phyloP scores from a whole-genome alignment of 108 stramenopile genomes.

The Nitzschia palea region DNA sequence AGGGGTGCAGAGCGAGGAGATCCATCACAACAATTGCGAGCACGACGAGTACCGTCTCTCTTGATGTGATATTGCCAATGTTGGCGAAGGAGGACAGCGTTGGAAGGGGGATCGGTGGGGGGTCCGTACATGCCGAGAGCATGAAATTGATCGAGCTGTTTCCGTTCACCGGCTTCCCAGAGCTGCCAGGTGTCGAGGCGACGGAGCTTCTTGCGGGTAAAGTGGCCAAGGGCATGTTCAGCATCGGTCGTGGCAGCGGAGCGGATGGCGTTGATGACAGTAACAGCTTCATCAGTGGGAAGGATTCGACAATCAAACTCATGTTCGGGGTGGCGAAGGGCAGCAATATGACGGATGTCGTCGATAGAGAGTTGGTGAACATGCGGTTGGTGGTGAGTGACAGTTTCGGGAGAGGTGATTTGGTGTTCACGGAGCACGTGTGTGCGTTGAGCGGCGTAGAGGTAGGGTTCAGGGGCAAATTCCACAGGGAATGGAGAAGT shows the following conservation, averaged over 20 bases:
- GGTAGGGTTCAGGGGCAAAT: neutral
- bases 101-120: slow-evolving; percentile 9
- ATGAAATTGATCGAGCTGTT: neutral
- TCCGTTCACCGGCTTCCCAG: neutral
- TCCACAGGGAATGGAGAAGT: slow-evolving; percentile 2
- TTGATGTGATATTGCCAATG: slow-evolving; percentile 25
- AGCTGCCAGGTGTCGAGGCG: slow-evolving; percentile 17
- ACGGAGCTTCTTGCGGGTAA: slow-evolving; percentile 30
- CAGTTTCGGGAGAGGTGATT: neutral
- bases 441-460: neutral
- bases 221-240: slow-evolving; percentile 24
- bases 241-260: slow-evolving; percentile 18
- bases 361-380: neutral
- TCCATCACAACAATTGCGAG: slow-evolving; percentile 32
- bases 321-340: neutral
- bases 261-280: slow-evolving; percentile 1
- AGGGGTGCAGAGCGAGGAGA: slow-evolving; percentile 26
- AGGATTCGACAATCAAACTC: neutral
- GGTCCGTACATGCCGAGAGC: slow-evolving; percentile 4
- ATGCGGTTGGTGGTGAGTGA: neutral
- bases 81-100: neutral
- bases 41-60: slow-evolving; percentile 14
- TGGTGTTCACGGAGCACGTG: neutral
- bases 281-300: neutral
- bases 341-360: neutral